Evolutionary conservation across 2,329 filamentous ascomycete genomes (phyloP).

Genomic region (Chrysoporthe cubensis): DNA sequence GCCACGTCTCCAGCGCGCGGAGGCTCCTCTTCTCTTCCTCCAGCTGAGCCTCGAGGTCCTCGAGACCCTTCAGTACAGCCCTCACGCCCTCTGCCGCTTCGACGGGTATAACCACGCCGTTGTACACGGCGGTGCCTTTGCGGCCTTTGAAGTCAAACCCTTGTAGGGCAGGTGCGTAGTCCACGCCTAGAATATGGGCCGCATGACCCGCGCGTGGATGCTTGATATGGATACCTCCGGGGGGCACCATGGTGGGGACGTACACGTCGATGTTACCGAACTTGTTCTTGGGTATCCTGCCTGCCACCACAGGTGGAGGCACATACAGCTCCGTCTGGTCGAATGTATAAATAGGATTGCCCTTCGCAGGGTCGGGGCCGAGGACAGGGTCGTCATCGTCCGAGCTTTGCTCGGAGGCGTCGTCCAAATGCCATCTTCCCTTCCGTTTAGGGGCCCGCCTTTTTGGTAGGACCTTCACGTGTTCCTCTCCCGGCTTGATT

Average conservation of each 20-base stretch:
- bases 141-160: conserved; percentile 88
- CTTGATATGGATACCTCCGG: conserved; percentile 75
- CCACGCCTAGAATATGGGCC: conserved; percentile 75
- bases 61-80: conserved; percentile 69
- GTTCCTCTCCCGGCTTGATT: conserved; percentile 77
- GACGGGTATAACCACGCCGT: conserved; percentile 75
- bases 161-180: conserved; percentile 87
- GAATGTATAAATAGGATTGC: conserved; percentile 62
- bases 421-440: conserved; percentile 23
- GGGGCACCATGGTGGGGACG: conserved; percentile 87
- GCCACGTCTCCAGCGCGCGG: conserved; percentile 70
- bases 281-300: conserved; percentile 82
- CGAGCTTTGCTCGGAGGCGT: conserved; percentile 50
- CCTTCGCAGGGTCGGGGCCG: conserved; percentile 46
- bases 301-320: conserved; percentile 75
- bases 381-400: conserved; percentile 49
- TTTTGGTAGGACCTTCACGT: conserved; percentile 73
- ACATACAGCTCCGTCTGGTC: conserved; percentile 74
- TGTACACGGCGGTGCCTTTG: conserved; percentile 81
- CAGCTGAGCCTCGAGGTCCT: conserved; percentile 65
- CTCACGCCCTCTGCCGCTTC: conserved; percentile 74
- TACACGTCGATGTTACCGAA: conserved; percentile 96
- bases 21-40: conserved; percentile 67
- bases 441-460: conserved; percentile 41
- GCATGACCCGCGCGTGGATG: conserved; percentile 67